phyloP scores from a whole-genome alignment of 768 basidiomycete genomes.

The Tubosaeta sp. region DNA sequence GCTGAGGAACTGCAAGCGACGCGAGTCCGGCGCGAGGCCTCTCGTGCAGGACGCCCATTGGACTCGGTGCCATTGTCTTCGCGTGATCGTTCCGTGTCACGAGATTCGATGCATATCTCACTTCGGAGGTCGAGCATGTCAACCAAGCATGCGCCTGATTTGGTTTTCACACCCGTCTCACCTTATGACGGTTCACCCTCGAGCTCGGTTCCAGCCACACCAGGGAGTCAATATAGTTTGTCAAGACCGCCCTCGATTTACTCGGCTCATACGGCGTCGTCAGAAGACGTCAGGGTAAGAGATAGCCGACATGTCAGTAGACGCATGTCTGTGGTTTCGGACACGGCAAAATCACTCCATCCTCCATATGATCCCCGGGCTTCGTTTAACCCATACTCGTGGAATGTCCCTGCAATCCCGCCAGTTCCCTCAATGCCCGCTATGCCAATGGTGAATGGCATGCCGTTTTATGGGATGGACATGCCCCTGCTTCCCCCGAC shows the following conservation, averaged over 20 bases:
- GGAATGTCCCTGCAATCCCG: slow-evolving; percentile 30
- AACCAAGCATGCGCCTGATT: slow-evolving; percentile 47
- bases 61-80: slow-evolving; percentile 20
- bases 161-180: slow-evolving; percentile 33
- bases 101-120: slow-evolving; percentile 31
- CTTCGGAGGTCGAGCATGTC: slow-evolving; percentile 27
- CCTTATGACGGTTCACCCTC: slow-evolving; percentile 45
- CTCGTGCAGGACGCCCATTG: slow-evolving; percentile 42
- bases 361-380: slow-evolving; percentile 25
- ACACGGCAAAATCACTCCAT: slow-evolving; percentile 27
- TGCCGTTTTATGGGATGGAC: slow-evolving; percentile 50
- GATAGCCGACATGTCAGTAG: slow-evolving; percentile 35
- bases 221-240: slow-evolving; percentile 33
- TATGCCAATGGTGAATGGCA: slow-evolving; percentile 29
- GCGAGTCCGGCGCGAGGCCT: slow-evolving; percentile 55
- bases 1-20: slow-evolving; percentile 59
- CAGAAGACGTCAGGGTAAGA: slow-evolving; percentile 49
- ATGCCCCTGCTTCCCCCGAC: slow-evolving; percentile 70
- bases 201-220: slow-evolving; percentile 43
- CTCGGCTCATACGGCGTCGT: slow-evolving; percentile 51
- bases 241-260: slow-evolving; percentile 56
- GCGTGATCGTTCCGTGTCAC: slow-evolving; percentile 36
- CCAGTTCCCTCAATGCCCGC: slow-evolving; percentile 37
- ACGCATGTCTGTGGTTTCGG: slow-evolving; percentile 40
- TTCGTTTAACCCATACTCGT: slow-evolving; percentile 28